Base-by-base conservation (phyloP, 176 grass and related monocot genomes). In the Aechmea fasciata region DNA sequence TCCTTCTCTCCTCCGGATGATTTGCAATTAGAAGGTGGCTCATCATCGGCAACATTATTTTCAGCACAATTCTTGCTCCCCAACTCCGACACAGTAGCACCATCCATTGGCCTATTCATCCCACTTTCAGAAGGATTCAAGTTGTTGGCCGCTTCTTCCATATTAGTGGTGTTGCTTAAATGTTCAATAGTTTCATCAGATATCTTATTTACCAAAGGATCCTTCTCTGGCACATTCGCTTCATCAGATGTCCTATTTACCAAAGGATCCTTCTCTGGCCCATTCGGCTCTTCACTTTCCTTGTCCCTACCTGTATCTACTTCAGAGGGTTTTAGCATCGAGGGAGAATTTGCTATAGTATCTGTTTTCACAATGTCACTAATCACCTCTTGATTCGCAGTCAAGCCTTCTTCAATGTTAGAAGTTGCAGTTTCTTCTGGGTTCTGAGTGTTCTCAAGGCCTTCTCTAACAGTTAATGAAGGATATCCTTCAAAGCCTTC, bases 401-500 rank as follows among this genome's bases (percentile, higher is more conserved):
- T 18, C 47, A 75, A 75, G 63, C 63, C 13, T 11, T n/a, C 11
- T 50, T 29, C 47, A 24, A n/a, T n/a, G 28, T 59, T 59, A 54
- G 3, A n/a, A 49, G 33, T 2, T 62, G 47, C 22, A 28, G 13
- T 1, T 73, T 73, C 29, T 63, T 57, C 25, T 49, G 71, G 41
- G 49, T 33, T 62, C 17, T 4, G n/a, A 73, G 71, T 18, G 18
- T 51, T 51, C 47, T 69, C 17, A 51, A 52, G n/a, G 47, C 67
- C 15, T 2, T 25, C 54, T 59, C 19, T 59, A 18, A 15, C 54
- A 14, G 48, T 61, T 57, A 18, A 15, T 11, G 3, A 14, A 50
- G 75, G 70, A 59, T 74, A 80, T 88, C 69, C 74, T 81, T 96
- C 70, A 67, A 66, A 75, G 63, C 49, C 6, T 11, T n/a, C 11